Evolutionary conservation across 2,329 filamentous ascomycete genomes (phyloP).

Genomic region (Alternaria sp.): DNA sequence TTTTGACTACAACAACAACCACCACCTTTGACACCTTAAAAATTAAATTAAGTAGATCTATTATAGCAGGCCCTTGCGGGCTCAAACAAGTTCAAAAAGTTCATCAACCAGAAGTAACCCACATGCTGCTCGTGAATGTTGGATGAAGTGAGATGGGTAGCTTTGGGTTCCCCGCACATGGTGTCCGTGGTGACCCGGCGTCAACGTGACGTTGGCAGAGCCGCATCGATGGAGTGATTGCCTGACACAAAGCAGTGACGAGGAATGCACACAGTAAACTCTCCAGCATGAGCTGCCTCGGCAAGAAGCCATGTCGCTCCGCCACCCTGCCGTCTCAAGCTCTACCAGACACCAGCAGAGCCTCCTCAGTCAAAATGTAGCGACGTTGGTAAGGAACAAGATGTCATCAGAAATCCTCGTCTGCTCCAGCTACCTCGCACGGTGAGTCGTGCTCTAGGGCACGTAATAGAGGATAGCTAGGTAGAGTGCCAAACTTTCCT

Average conservation of each 20-base stretch:
- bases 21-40: no score
- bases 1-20: no score
- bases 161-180: slow-evolving; percentile 14
- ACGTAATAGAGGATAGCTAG: slow-evolving; percentile 69
- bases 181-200: slow-evolving; percentile 14
- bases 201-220: slow-evolving; percentile 14
- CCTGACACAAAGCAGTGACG: neutral
- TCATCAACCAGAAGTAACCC: neutral
- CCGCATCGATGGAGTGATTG: neutral
- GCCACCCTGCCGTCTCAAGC: neutral
- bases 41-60: no score
- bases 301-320: neutral
- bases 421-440: slow-evolving; percentile 72
- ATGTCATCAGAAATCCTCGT: slow-evolving; percentile 66
- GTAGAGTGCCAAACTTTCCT: slow-evolving; percentile 62
- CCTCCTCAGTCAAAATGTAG: slow-evolving; percentile 57
- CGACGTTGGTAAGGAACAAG: slow-evolving; percentile 72
- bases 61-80: slow-evolving; percentile 11
- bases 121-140: slow-evolving; percentile 6
- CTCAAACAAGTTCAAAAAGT: slow-evolving; percentile 11
- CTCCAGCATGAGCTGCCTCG: neutral
- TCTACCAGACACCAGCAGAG: slow-evolving; percentile 8
- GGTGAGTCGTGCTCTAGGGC: slow-evolving; percentile 65
- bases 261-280: neutral
- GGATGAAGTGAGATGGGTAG: neutral